Evolutionary conservation across 2,329 filamentous ascomycete genomes (phyloP), one percentile per base, ranked within the genome.

Genomic region (Calonectria leucothoes): DNA sequence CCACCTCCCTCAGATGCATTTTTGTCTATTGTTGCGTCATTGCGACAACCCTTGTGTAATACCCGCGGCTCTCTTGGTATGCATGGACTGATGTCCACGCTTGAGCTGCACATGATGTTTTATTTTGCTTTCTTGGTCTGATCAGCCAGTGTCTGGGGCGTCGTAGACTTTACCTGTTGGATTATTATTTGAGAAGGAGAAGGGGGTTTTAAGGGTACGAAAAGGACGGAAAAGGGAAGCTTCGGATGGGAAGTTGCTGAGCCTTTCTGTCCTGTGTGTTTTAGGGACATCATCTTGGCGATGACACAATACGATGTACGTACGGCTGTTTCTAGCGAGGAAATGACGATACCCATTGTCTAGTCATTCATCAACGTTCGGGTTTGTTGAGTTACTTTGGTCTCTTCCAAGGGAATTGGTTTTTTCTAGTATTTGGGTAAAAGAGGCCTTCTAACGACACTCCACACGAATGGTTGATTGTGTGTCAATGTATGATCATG

Each of bases 31-130:
- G 75, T 65, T 63, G 70, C 59, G 45, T 71, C 73, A 74, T 75
- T 67, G 71, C 70, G 68, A 71, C 71, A 76, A 76, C 72, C 76
- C 74, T 77, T 80, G 68, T 78, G 75, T 80, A 80, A 80, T 80
- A 80, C 78, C 78, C 78, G 76, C 78, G 71, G 77, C 73, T 73
- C 70, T 71, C n/a, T 70, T 33, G 37, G 65, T 48, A 49, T 35
- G 70, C 59, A 52, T 55, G 42, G 52, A 55, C 10, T 27, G 29
- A 37, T 55, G 35, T 35, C 65, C 31, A 45, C 45, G 59, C 42
- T 52, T 48, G 39, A 55, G 63, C 57, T 65, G 72, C 72, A 72
- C 70, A 39, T 33, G 49, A 63, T 70, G 67, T 64, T 51, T 55
- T 57, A 64, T 72, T 72, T 35, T 71, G 51, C 45, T 67, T 73